Conservation (phyloP, 2,329 filamentous ascomycete genomes). For the Hymenoscyphus linearis region DNA sequence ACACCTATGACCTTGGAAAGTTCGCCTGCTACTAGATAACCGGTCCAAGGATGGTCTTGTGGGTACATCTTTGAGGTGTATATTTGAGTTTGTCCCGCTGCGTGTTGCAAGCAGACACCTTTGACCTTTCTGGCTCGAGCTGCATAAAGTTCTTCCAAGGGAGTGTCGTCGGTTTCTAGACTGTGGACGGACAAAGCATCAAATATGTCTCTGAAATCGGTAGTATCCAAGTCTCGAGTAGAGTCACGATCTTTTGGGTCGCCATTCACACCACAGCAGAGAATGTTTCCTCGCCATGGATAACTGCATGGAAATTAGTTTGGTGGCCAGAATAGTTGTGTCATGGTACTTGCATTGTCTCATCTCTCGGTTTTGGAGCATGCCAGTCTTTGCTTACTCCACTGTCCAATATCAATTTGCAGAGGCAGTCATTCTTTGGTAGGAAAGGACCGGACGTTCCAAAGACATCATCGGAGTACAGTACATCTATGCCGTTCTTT, state of each 20-base stretch:
- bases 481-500: background rate
- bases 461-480: background rate
- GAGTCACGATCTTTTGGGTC: background rate
- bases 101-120: background rate
- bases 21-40: background rate
- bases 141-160: background rate
- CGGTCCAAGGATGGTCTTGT: conserved; percentile 45
- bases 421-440: background rate
- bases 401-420: background rate
- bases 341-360: background rate
- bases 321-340: background rate
- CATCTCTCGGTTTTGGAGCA: background rate
- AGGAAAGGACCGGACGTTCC: background rate
- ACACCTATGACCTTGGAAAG: background rate
- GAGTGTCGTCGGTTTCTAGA: background rate
- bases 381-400: background rate
- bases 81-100: background rate
- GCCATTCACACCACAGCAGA: background rate
- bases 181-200: background rate
- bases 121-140: background rate
- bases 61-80: background rate
- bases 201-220: background rate
- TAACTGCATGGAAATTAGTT: background rate
- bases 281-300: background rate
- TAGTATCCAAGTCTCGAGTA: background rate